Evolutionary conservation across 2,329 filamentous ascomycete genomes (phyloP), one percentile per base, ranked within the genome.

Genomic region (Pseudogymnoascus sp.): DNA sequence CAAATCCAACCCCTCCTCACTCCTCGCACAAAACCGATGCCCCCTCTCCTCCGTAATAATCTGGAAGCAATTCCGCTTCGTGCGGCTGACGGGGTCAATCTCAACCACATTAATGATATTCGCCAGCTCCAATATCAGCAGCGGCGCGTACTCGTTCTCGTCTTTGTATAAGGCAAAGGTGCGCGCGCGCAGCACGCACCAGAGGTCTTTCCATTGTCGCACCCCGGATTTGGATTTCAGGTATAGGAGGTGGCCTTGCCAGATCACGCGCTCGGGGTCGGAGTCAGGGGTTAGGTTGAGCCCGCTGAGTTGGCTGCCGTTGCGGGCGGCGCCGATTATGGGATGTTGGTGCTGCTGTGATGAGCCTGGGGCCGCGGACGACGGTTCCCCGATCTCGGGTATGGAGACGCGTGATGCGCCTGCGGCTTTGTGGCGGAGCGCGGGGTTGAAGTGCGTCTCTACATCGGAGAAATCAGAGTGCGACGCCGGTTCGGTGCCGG

Each of bases 161-260:
- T 96, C 89, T 75, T 97, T 97, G 81, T 99, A 99, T 26, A 98
- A 83, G 14, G 91, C 89, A 33, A 99, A 79, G 66, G 90, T 92
- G 61, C 89, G 87, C 1, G 91, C 89, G 33, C 95, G 89, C 61
- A 99, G 82, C 0, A 98, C 95, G 11, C 89, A 89, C 95, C 95
- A 98, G 64, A 92, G 83, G 70, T 91, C 89, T 79, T 96, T 97
- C 95, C 95, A 62, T 96, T 84, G 12, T 90, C 90, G 22, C 19
- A 99, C 85, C 7, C 92, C 91, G 22, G 88, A 83, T 71, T 91
- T 93, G 66, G 88, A 90, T 70, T 90, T 91, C 63, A 97, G 83
- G 66, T 91, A 86, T 75, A 90, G 89, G 33, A 98, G 84, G 82
- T 91, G 93, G 61, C 93, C 93, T 73, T 98, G 92, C 83, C 90